Conservation (phyloP, 768 basidiomycete genomes). For the Pleurotus salmoneostramineus region DNA sequence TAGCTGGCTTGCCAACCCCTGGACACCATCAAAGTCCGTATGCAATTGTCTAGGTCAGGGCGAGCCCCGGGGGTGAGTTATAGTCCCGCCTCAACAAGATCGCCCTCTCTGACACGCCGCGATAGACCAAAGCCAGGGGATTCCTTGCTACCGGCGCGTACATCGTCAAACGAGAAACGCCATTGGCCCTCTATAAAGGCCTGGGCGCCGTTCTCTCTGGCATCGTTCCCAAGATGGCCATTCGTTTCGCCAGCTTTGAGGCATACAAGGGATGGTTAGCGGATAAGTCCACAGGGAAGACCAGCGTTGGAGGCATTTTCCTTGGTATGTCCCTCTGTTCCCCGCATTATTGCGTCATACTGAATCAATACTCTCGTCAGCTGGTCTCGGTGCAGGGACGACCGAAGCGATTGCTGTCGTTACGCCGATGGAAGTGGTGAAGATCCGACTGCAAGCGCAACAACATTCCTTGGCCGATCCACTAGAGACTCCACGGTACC, state of each 20-base stretch:
- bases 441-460: slow-evolving; percentile 97
- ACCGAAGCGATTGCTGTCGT: slow-evolving; percentile 94
- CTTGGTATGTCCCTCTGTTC: slow-evolving; percentile 52
- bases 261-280: slow-evolving; percentile 84
- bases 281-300: slow-evolving; percentile 73
- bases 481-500: slow-evolving; percentile 86
- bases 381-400: slow-evolving; percentile 93
- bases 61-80: slow-evolving; percentile 74
- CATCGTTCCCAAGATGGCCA: slow-evolving; percentile 99
- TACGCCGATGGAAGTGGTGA: slow-evolving; percentile 99
- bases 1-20: slow-evolving; percentile 87
- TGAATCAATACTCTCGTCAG: slow-evolving; percentile 31
- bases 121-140: slow-evolving; percentile 85
- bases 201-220: slow-evolving; percentile 95
- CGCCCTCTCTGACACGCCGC: neutral
- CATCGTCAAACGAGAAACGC: slow-evolving; percentile 89
- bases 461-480: slow-evolving; percentile 97
- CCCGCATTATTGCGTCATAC: neutral
- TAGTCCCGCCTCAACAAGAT: neutral
- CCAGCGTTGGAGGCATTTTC: slow-evolving; percentile 78
- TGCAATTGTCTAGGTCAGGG: slow-evolving; percentile 92
- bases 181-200: slow-evolving; percentile 95
- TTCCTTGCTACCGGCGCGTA: slow-evolving; percentile 88
- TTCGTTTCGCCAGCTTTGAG: slow-evolving; percentile 97
- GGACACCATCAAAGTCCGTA: slow-evolving; percentile 99